Conservation (phyloP, 2,329 filamentous ascomycete species). For the Dryadomyces sulphureus region DNA sequence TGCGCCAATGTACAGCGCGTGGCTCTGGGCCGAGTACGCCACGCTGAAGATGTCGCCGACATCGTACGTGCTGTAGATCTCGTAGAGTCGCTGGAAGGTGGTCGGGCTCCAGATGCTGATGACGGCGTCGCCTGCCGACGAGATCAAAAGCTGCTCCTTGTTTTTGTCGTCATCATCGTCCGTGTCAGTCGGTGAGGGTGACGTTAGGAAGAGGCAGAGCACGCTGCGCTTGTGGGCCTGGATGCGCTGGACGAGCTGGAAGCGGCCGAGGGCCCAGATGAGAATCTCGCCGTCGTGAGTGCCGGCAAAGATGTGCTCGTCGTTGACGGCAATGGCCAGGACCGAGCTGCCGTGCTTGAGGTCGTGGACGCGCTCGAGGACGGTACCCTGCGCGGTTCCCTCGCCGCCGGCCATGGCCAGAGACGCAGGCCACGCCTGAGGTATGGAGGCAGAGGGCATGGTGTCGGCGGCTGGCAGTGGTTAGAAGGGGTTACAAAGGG, state of each 20-base stretch:
- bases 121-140: conserved; percentile 82
- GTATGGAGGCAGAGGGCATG: conserved; percentile 8
- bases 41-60: conserved; percentile 93
- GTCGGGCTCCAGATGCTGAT: conserved; percentile 85
- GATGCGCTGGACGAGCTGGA: conserved; percentile 62
- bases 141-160: conserved; percentile 54
- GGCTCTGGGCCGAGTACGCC: conserved; percentile 65
- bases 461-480: no score
- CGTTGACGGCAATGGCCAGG: conserved; percentile 67
- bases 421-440: conserved; percentile 12
- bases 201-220: conserved; percentile 61
- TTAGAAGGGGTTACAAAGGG: not conserved
- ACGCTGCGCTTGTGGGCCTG: conserved; percentile 88
- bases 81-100: conserved; percentile 63
- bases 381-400: conserved; percentile 8
- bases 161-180: not conserved
- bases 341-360: conserved; percentile 67
- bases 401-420: conserved; percentile 9
- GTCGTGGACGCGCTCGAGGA: conserved; percentile 57
- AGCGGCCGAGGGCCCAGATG: conserved; percentile 80
- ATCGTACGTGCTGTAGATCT: conserved; percentile 86
- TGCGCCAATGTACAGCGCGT: conserved; percentile 79
- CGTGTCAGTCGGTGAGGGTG: conserved; percentile 29
- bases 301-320: conserved; percentile 75
- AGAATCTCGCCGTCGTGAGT: conserved; percentile 89